Base-by-base conservation (phyloP, 1,139 yeast genomes). In the Candida mesenterica region DNA sequence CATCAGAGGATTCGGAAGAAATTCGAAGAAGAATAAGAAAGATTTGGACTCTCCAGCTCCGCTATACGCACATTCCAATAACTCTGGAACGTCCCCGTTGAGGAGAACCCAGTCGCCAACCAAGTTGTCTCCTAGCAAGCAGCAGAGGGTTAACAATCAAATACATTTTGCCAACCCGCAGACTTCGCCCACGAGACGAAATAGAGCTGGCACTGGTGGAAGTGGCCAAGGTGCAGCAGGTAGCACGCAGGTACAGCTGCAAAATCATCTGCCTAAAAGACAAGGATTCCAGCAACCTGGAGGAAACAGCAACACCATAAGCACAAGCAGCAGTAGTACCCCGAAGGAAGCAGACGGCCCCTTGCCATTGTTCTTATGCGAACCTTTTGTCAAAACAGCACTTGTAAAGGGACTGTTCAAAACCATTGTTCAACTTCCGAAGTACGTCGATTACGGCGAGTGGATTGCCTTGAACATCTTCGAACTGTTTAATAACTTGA, bases 331-430 rank as follows among this genome's bases (percentile, higher is more conserved):
- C 34, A 24, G 31, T 38, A 15, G 40, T 46, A 9, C 43, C 36
- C 9, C 34, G 39, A 17, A 39, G 35, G 23, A 36, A 36, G 46
- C 28, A 48, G 43, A 25, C 36, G 43, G 50, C 33, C 36, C 46
- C 41, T 50, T 63, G 36, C 95, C 90, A 8, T 68, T 84, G 32
- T 92, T 89, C 55, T 59, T 92, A 50, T 83, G 95, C 55, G 96
- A 90, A 48, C 97, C 97, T 10, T 94, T 86, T 60, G 94, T 90
- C 4, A 82, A 90, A 43, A 87, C 97, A 0, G 95, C 97, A 0
- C 68, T 92, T 31, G 98, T 94, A 23, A 92, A 92, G 54, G 99
- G 99, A n/a, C 86, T 96, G 1, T 94, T 89, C 66, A 89, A 86
- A 52, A 90, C 98, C 1, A 92, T 92, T 45, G 97, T 92, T 2